phyloP scores from a whole-genome alignment of 495 filamentous ascomycete genomes.

The Daldinia vernicosa region DNA sequence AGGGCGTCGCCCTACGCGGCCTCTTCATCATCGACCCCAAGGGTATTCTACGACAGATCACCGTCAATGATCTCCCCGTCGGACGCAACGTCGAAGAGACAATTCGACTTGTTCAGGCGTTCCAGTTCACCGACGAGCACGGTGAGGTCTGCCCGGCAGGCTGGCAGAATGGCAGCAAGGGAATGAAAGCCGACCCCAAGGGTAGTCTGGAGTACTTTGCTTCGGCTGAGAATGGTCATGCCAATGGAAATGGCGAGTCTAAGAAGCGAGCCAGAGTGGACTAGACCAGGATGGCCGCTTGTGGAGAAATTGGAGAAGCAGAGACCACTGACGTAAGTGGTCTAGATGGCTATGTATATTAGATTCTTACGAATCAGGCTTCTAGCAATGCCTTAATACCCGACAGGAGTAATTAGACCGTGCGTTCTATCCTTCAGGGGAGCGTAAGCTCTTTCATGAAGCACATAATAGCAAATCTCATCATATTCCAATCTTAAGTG shows the following conservation, averaged over 20 bases:
- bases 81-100: constrained; percentile 67
- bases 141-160: constrained; percentile 68
- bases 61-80: constrained; percentile 67
- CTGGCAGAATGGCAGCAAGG: constrained; percentile 62
- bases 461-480: not conserved
- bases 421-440: not conserved
- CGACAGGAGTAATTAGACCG: constrained; percentile 18
- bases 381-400: constrained; percentile 24
- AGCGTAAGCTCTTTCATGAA: not conserved
- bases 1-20: constrained; percentile 65
- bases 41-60: constrained; percentile 64
- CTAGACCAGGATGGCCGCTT: constrained; percentile 5
- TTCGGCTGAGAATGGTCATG: constrained; percentile 25
- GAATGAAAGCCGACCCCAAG: constrained; percentile 63
- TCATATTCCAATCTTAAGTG: not conserved
- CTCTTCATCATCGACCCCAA: constrained; percentile 69
- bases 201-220: constrained; percentile 58
- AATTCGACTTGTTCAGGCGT: constrained; percentile 65
- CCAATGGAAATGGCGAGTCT: constrained; percentile 43
- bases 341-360: constrained; percentile 16
- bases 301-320: constrained; percentile 18
- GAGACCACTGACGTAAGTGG: constrained; percentile 25
- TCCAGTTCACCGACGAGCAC: constrained; percentile 68
- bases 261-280: constrained; percentile 41
- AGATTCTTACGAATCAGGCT: constrained; percentile 16